phyloP scores from a whole-genome alignment of 2,329 filamentous ascomycete genomes.

The Arthrobotrys megalospora region DNA sequence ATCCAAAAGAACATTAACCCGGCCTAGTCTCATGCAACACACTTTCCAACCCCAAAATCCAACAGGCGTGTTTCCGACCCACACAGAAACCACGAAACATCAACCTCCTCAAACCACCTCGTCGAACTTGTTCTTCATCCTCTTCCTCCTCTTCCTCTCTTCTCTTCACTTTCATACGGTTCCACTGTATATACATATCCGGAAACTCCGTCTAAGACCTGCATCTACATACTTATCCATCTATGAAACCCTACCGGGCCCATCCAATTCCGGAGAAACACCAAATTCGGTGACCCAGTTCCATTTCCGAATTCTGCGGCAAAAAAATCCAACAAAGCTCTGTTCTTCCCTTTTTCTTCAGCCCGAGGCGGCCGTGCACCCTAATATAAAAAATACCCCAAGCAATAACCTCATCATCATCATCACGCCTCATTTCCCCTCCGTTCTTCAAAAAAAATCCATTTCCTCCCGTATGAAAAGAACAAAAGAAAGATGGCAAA shows the following conservation, averaged over 20 bases:
- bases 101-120: slow-evolving; percentile 24
- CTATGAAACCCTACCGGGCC: not conserved
- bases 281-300: not conserved
- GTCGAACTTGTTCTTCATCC: not conserved
- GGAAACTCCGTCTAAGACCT: no score
- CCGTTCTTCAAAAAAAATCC: not conserved
- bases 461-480: no score
- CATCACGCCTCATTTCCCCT: not conserved
- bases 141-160: not conserved
- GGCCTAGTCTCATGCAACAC: slow-evolving; percentile 30
- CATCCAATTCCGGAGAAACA: slow-evolving; percentile 7
- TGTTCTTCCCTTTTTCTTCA: not conserved
- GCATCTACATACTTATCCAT: no score
- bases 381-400: no score
- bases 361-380: not conserved
- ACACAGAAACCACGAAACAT: not conserved
- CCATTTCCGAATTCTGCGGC: slow-evolving; percentile 21
- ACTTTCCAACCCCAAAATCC: slow-evolving; percentile 13
- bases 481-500: not conserved
- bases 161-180: no score
- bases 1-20: not conserved
- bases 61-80: not conserved
- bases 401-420: no score
- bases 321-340: slow-evolving; percentile 12
- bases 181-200: no score